phyloP scores from a whole-genome alignment of 2,329 filamentous ascomycete species.

The Ophioceras dolichostomum region DNA sequence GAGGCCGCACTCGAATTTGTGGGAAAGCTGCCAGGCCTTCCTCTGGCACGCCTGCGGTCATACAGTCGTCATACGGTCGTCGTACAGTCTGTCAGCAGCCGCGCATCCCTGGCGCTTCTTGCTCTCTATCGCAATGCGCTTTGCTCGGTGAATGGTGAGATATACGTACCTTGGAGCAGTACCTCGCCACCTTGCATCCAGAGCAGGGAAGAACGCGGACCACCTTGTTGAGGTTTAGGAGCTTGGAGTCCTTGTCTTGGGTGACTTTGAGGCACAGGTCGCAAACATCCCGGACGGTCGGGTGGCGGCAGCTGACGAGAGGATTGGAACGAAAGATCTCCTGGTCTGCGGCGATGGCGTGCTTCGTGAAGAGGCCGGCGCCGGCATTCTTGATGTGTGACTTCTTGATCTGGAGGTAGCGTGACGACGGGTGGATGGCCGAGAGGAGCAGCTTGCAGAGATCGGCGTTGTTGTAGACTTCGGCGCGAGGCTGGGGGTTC shows the following conservation, averaged over 20 bases:
- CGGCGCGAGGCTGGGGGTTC: no score
- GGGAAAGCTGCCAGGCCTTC: slow-evolving; percentile 15
- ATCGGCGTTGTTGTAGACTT: not conserved
- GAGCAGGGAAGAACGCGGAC: slow-evolving; percentile 6
- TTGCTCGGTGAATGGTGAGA: no score
- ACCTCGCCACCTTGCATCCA: slow-evolving; percentile 16
- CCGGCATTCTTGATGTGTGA: slow-evolving; percentile 11
- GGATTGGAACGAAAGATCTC: slow-evolving; percentile 15
- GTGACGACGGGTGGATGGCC: not conserved
- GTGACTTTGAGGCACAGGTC: slow-evolving; percentile 17
- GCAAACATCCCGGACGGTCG: slow-evolving; percentile 9
- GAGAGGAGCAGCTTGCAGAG: slow-evolving; percentile 1
- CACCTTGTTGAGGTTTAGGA: no score
- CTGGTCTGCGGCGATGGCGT: slow-evolving; percentile 8
- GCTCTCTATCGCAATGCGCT: no score
- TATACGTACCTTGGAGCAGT: slow-evolving; percentile 18
- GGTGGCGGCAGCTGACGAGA: slow-evolving; percentile 8
- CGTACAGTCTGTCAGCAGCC: no score
- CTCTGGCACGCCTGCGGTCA: slow-evolving; percentile 18
- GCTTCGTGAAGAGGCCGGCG: slow-evolving; percentile 13
- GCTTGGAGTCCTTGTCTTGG: no score
- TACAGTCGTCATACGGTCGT: no score
- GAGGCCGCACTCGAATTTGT: slow-evolving; percentile 17
- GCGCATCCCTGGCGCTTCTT: no score
- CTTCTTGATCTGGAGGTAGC: slow-evolving; percentile 2